A percentile compares a stretch with the other conserved stretches of the same genome.
Conservation (phyloP, 2,329 filamentous ascomycete species). For the Tolypocladium paradoxum region DNA sequence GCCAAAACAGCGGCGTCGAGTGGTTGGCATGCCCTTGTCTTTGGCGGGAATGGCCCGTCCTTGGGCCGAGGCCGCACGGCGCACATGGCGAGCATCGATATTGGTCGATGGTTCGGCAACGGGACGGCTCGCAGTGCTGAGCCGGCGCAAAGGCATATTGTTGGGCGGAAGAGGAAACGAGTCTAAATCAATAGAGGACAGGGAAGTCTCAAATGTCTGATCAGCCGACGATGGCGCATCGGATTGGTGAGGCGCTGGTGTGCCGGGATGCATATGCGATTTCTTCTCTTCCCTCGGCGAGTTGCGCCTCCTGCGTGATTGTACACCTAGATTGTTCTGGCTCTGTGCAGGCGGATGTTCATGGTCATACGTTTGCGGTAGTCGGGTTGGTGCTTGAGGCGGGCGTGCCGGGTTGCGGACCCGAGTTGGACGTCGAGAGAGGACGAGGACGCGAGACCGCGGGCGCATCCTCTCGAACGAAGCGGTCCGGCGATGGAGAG, state of each 20-base stretch:
- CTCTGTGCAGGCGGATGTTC: not conserved
- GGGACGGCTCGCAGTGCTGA: not conserved
- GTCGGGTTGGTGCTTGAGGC: not conserved
- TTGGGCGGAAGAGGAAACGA: slow-evolving; percentile 12
- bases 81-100: not conserved
- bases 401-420: slow-evolving; percentile 8
- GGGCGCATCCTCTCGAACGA: slow-evolving; percentile 11
- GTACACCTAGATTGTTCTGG: not conserved
- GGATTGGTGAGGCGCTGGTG: not conserved
- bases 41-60: slow-evolving; percentile 1
- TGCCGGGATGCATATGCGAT: not conserved
- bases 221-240: not conserved
- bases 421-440: slow-evolving; percentile 14
- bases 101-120: not conserved
- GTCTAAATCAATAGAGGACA: slow-evolving; percentile 10
- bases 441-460: slow-evolving; percentile 15
- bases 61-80: not conserved
- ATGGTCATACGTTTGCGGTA: not conserved
- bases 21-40: not conserved
- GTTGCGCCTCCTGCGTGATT: not conserved
- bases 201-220: slow-evolving; percentile 7
- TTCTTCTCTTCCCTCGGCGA: not conserved
- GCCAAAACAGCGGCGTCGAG: slow-evolving; percentile 4
- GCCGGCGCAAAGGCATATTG: not conserved
- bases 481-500: slow-evolving; percentile 3